Evolutionary conservation across 2,329 filamentous ascomycete species (phyloP), one percentile per base, ranked within the genome.

Genomic region (Aspergillus pseudotamarii): DNA sequence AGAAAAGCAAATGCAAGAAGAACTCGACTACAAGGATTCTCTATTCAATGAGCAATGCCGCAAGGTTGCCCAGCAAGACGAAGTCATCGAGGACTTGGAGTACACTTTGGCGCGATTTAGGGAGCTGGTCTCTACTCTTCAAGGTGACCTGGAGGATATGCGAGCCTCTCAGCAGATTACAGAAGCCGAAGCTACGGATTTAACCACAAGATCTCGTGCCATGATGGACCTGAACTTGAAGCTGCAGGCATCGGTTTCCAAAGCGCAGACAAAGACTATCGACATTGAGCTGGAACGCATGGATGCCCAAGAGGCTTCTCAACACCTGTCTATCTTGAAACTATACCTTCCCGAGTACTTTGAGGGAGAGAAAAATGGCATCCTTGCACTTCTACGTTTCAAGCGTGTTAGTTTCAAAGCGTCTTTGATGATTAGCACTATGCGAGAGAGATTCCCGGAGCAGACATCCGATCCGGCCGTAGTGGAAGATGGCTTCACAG

Each of bases 211-310:
- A 66, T 96, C 94, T 51, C 88, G 93, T 66, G 93, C 94, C 59
- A 96, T 99, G 90, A 91, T 97, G 87, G 94, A 99, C 73, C 85
- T 99, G 53, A 98, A 98, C 78, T 87, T 94, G 85, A 96, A 96
- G 79, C 85, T 99, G 50, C 94, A 97, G 73, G 87, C 91, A 61
- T 96, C 93, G 14, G 93, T 93, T 12, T 87, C 93, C 46, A 97
- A 97, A 81, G 91, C 94, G 3, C 94, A 97, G 76, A 89, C 92
- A 72, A 98, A 97, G 81, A 93, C 93, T 0, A 96, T 99, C 66
- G 94, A 97, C 69, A 84, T 97, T 34, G 94, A 98, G 76, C 82
- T 98, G 62, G 88, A 91, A 59, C 90, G 91, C 61, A 86, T 98
- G 73, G 93, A 96, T 71, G 93, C 94, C 0, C 90, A 96, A 71